Conservation (phyloP, 2,329 filamentous ascomycete genomes). For the Fusarium vanettenii region DNA sequence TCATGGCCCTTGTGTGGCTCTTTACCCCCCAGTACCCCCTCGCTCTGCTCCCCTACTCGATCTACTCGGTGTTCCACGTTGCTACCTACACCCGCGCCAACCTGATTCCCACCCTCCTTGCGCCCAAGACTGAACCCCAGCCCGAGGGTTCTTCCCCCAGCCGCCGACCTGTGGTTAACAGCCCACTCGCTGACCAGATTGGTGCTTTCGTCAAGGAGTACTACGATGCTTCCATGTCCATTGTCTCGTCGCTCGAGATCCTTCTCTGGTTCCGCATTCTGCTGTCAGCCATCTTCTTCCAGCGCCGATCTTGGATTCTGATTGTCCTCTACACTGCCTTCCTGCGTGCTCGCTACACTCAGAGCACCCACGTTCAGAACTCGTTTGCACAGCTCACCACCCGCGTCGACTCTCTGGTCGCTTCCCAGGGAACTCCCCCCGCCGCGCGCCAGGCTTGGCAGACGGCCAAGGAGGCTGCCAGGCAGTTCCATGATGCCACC, state of each 20-base stretch:
- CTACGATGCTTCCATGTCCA: conserved; percentile 95
- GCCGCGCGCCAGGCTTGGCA: conserved; percentile 84
- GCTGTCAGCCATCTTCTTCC: conserved; percentile 85
- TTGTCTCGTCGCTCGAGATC: conserved; percentile 91
- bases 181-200: conserved; percentile 82
- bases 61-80: conserved; percentile 99
- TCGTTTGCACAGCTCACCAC: conserved; percentile 79
- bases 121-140: conserved; percentile 63
- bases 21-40: conserved; percentile 89
- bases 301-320: conserved; percentile 90
- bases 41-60: conserved; percentile 91
- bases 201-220: conserved; percentile 97
- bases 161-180: conserved; percentile 59
- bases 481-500: conserved; percentile 82
- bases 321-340: conserved; percentile 89
- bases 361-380: conserved; percentile 93
- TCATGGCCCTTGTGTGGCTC: conserved; percentile 95
- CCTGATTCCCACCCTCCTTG: conserved; percentile 86
- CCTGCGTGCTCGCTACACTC: conserved; percentile 87
- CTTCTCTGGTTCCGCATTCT: conserved; percentile 86
- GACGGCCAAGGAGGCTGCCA: conserved; percentile 76
- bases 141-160: conserved; percentile 60
- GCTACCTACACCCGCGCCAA: conserved; percentile 96
- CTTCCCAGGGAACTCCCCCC: conserved; percentile 88
- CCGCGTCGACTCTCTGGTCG: conserved; percentile 82